These are phyloP conservation scores for Calocera viscosa DNA, from an alignment of 768 basidiomycete genomes.

Conservation along the genomic window DNA sequence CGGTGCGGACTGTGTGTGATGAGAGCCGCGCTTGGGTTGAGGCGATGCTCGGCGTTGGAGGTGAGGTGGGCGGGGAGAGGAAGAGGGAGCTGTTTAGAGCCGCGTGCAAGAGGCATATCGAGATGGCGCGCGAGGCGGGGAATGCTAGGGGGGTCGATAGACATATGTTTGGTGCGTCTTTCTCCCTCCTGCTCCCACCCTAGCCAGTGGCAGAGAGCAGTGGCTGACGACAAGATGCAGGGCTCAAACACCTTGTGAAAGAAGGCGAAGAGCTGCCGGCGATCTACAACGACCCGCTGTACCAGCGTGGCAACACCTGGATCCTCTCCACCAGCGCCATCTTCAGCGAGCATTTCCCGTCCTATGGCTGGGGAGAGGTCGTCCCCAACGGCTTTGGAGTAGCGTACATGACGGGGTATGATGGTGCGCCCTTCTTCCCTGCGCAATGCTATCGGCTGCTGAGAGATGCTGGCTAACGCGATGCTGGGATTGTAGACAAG, in stretches of 20 bases:
- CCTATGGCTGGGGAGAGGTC: slow-evolving; percentile 93
- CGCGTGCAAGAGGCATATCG: slow-evolving; percentile 53
- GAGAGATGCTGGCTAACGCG: too few species aligned
- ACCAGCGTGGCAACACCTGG: slow-evolving; percentile 64
- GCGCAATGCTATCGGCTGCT: not conserved
- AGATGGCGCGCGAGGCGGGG: slow-evolving; percentile 52
- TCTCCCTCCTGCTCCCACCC: not conserved
- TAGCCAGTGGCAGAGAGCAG: too few species aligned
- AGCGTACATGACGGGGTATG: slow-evolving; percentile 84
- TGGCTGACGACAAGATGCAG: slow-evolving; percentile 28
- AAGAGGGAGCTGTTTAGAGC: slow-evolving; percentile 42
- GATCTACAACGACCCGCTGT: slow-evolving; percentile 65
- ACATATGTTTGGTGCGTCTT: slow-evolving; percentile 61
- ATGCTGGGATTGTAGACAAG: slow-evolving; percentile 37
- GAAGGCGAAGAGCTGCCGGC: slow-evolving; percentile 53
- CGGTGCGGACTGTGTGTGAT: slow-evolving; percentile 69
- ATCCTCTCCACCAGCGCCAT: slow-evolving; percentile 81
- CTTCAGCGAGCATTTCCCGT: slow-evolving; percentile 69
- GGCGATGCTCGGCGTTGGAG: slow-evolving; percentile 50
- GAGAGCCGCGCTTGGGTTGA: slow-evolving; percentile 68
- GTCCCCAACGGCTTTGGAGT: slow-evolving; percentile 91
- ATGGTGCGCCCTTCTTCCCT: slow-evolving; percentile 36
- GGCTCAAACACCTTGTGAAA: slow-evolving; percentile 54
- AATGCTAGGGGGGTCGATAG: slow-evolving; percentile 71
- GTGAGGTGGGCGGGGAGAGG: slow-evolving; percentile 30